These are phyloP conservation scores for Leccinum boreale DNA, from an alignment of 768 basidiomycete genomes.

Conservation along the genomic window DNA sequence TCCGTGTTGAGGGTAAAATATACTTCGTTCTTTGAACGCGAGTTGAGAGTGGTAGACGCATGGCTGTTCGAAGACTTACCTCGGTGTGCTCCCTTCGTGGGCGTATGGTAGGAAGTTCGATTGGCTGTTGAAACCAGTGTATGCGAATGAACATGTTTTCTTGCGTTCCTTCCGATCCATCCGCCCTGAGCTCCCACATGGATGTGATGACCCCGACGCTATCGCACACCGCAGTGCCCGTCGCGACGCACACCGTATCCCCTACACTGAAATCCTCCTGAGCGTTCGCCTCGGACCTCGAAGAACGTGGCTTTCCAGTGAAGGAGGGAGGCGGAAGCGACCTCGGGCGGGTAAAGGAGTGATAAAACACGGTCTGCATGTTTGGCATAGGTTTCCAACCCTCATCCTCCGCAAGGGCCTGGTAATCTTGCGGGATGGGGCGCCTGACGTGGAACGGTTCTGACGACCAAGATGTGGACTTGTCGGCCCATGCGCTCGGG, in stretches of 20 bases:
- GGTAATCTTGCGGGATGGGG: constrained; percentile 26
- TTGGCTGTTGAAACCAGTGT: constrained; percentile 75
- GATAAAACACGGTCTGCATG: constrained; percentile 28
- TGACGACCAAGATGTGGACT: constrained; percentile 26
- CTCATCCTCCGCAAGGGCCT: constrained; percentile 25
- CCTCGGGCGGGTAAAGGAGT: constrained; percentile 25
- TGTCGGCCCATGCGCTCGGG: constrained; percentile 26
- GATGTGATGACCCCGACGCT: constrained; percentile 69
- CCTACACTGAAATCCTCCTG: constrained; percentile 50
- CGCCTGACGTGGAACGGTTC: constrained; percentile 21
- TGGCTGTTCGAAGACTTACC: constrained; percentile 36
- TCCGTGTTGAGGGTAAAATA: constrained; percentile 58
- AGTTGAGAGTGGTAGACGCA: not conserved
- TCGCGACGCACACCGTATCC: constrained; percentile 63
- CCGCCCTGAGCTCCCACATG: constrained; percentile 55
- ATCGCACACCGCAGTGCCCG: constrained; percentile 40
- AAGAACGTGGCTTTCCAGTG: constrained; percentile 11
- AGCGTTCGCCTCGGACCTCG: constrained; percentile 5
- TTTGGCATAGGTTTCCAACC: constrained; percentile 17
- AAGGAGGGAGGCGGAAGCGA: constrained; percentile 14
- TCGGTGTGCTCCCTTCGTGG: constrained; percentile 58
- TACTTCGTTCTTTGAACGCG: constrained; percentile 60
- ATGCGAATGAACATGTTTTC: constrained; percentile 54
- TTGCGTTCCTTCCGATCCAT: constrained; percentile 26
- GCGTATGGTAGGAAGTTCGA: constrained; percentile 57